phyloP scores from a whole-genome alignment of 352 stramenopile species.

The Thalassiosira hispida region DNA sequence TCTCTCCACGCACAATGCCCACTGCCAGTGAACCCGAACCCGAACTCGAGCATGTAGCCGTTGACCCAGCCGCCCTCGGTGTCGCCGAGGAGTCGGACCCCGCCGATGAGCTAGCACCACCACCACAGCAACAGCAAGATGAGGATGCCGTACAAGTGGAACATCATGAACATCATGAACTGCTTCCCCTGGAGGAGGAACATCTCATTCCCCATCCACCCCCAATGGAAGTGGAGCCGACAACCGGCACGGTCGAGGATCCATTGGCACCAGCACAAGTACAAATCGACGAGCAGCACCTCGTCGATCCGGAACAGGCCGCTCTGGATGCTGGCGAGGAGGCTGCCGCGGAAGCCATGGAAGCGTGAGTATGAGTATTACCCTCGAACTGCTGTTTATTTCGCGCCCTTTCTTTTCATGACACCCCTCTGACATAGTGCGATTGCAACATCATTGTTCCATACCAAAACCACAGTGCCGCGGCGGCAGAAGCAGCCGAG shows the following conservation, averaged over 20 bases:
- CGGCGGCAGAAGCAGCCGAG: not conserved
- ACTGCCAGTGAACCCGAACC: too few relatives aligned
- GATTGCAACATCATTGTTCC: not conserved
- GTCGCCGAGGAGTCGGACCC: too few relatives aligned
- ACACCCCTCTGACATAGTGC: too few relatives aligned
- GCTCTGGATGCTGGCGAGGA: not conserved
- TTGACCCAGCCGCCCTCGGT: too few relatives aligned
- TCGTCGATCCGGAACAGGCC: conserved; percentile 6
- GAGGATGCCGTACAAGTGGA: not conserved
- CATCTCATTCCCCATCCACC: not conserved
- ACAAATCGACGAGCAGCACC: not conserved
- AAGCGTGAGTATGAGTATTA: conserved; percentile 21
- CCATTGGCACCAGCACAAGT: conserved; percentile 1
- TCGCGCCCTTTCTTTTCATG: not conserved
- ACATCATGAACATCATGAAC: not conserved
- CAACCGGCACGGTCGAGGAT: not conserved
- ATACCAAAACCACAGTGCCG: not conserved
- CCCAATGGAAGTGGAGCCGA: too few relatives aligned
- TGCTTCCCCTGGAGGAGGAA: not conserved
- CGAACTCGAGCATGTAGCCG: too few relatives aligned
- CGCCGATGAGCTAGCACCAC: too few relatives aligned
- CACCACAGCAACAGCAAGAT: not conserved
- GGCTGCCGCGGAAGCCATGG: not conserved
- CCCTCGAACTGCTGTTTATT: too few relatives aligned
- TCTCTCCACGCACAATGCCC: too few relatives aligned